Evolutionary conservation across 495 filamentous ascomycete genomes (phyloP), one percentile per base, ranked within the genome.

Genomic region (Daldinia vernicosa): DNA sequence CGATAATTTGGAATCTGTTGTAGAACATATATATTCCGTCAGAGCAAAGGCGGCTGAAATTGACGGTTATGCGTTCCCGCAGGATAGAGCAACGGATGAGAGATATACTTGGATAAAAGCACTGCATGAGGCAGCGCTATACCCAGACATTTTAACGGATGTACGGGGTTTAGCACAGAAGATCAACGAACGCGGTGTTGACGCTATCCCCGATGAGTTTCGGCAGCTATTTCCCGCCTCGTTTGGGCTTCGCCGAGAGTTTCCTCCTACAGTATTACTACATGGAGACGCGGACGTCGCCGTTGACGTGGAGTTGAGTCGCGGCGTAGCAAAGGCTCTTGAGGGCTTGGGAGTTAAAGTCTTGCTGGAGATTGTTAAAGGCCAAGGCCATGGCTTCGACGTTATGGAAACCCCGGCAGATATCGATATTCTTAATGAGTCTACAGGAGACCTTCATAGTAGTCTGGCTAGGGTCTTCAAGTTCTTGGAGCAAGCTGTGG

Each of bases 61-160:
- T 33, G 52, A 55, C 28, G 52, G 52, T 33, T 55, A 55, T 33
- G 28, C 26, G 52, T 55, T 55, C n/a, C 27, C 27, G 30, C 28
- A 30, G 9, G n/a, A 55, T 19, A 30, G 22, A 17, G 28, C 27
- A 33, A 19, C 27, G 5, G 52, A 55, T 22, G 5, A 8, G 15
- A 35, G 52, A 24, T 55, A n/a, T 8, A 33, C 28, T 14, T 55
- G 26, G 52, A 55, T 55, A 30, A 30, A 28, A 12, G 52, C 52
- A 17, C 52, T 55, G 15, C 52, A 55, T 2, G 52, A 55, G 28
- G 52, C 52, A 22, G 52, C 28, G 1, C 0, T 55, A 2, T 55
- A 55, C 30, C 52, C 52, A 1, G 52, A 55, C 9, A 2, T 55
- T 4, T 19, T 55, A 9, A 32, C 52, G 11, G 52, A 9, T 5